Base-by-base conservation (phyloP, 2,329 filamentous ascomycete genomes). In the Phaeosphaeriaceae sp. region DNA sequence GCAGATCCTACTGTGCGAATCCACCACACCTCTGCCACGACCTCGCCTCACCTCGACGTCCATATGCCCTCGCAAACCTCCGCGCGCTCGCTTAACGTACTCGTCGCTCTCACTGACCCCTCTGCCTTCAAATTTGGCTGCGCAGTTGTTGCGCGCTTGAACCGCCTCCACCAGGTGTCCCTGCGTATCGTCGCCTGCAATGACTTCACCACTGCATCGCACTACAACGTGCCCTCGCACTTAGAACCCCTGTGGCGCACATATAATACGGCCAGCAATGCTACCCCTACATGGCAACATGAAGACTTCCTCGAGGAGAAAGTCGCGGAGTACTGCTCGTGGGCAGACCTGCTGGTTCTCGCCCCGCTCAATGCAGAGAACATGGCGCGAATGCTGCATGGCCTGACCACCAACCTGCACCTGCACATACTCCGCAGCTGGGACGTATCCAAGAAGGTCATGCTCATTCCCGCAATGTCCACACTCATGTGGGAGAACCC, bases 401-500 rank as follows among this genome's bases (percentile, higher is more conserved):
- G 93, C 52, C 85, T 94, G 56, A 89, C 91, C 2, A 92, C 92
- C 70, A 96, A 89, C 27, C 83, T 96, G 53, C 83, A 96, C 7
- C 83, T 96, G 52, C 90, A 94, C 67, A 86, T 96, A 1, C 76
- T 97, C 49, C 86, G 93, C 52, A 91, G 91, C 55, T 97, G 93
- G 93, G 89, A 96, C 68, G 88, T 90, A 0, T 89, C 89, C 7
- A 97, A 97, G 79, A 91, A 89, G 67, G 90, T 96, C 27, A 80
- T 97, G 49, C 81, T 97, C 56, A 89, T 96, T 7, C 93, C 93
- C 0, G 92, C 91, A 63, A 96, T 97, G 93, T 94, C 91, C 33
- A 88, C 87, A 1, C 85, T 91, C 59, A 93, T 94, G 88, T 96
- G 92, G 92, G 88, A 93, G 72, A 93, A 95, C 69, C 92, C 93